Percentiles rank a stretch among this genome's conserved stretches.
These are phyloP conservation scores for Ophiostoma piceae DNA, from an alignment of 2,329 filamentous ascomycete species.

Conservation along the genomic window DNA sequence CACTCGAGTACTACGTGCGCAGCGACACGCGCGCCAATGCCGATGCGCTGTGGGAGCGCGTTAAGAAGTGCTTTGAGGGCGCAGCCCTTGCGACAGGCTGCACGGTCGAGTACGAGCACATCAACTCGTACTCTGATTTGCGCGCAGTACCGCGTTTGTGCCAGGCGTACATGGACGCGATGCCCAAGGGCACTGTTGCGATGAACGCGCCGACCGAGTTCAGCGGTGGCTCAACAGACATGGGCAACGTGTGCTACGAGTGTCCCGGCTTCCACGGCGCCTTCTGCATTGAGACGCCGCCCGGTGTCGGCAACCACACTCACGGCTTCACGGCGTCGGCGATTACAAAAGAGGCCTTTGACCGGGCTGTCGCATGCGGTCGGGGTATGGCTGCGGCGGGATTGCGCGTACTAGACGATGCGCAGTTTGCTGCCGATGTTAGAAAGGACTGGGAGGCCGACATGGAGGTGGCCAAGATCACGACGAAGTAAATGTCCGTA, in stretches of 20 bases:
- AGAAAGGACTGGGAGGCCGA: constrained; percentile 32
- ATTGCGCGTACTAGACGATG: constrained; percentile 32
- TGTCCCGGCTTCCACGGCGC: constrained; percentile 42
- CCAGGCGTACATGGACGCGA: constrained; percentile 32
- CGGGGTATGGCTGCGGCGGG: constrained; percentile 35
- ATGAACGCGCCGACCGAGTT: constrained; percentile 32
- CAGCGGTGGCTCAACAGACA: constrained; percentile 35
- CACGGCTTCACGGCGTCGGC: constrained; percentile 39
- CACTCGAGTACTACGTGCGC: constrained; percentile 42
- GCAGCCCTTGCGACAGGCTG: constrained; percentile 37
- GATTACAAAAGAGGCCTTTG: constrained; percentile 36
- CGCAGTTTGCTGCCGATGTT: constrained; percentile 28
- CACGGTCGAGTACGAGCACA: constrained; percentile 29
- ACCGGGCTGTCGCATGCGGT: constrained; percentile 34
- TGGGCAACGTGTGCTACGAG: constrained; percentile 43
- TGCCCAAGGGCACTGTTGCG: constrained; percentile 32
- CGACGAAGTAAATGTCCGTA: background rate
- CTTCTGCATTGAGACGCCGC: constrained; percentile 38
- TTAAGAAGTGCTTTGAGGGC: constrained; percentile 35
- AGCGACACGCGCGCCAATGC: constrained; percentile 38
- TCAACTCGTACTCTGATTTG: constrained; percentile 35
- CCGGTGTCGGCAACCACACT: constrained; percentile 40
- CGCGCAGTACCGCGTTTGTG: constrained; percentile 32
- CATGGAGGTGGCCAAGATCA: constrained; percentile 32
- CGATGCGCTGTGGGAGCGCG: constrained; percentile 32